Base-by-base conservation (phyloP, 2,329 filamentous ascomycete species). In the Sporothrix sp. region DNA sequence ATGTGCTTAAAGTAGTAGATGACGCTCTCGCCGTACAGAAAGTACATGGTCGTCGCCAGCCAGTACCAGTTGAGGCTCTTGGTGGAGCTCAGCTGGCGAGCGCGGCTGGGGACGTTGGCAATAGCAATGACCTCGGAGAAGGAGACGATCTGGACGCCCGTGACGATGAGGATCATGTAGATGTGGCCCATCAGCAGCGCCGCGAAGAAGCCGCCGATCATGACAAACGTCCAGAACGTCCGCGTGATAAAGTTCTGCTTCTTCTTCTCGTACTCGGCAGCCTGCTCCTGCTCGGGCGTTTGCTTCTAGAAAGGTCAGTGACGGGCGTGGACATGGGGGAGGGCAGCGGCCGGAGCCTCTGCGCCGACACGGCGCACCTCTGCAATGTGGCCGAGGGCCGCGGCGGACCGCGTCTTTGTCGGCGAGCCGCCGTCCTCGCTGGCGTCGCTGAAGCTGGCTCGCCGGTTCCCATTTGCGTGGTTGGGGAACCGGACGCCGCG, bases 1-100 rank as follows among this genome's bases (percentile, higher is more conserved):
- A 98, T 91, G 66, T 98, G 93, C 76, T 98, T 98, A 72, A 98
- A 98, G 71, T 98, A 98, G 73, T 98, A 98, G 63, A 98, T 95
- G 63, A 98, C 91, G 62, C 88, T 96, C 71, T 98, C 93, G 63
- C 93, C 93, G 65, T 98, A 98, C 46, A 98, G 75, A 61, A 95
- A 98, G 74, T 98, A 98, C 91, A 98, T 97, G 59, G 91, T 95
- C 23, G 87, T 88, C n/a, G 89, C 93, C 49, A 98, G 77, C 74
- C 95, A 98, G 69, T 98, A 98, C 93, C 93, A 98, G 69, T 97
- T 97, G 60, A 98, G 74, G 58, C 87, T 89, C 73, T 96, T 96
- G 58, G 91, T 96, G 60, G 95, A 95, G 53, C 85, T 85, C 54
- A 98, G 75, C 65, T 91, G 88, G 63, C 91, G 84, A 56, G 90